phyloP scores from a whole-genome alignment of 306 rosid species.

The Castanea mollissima region DNA sequence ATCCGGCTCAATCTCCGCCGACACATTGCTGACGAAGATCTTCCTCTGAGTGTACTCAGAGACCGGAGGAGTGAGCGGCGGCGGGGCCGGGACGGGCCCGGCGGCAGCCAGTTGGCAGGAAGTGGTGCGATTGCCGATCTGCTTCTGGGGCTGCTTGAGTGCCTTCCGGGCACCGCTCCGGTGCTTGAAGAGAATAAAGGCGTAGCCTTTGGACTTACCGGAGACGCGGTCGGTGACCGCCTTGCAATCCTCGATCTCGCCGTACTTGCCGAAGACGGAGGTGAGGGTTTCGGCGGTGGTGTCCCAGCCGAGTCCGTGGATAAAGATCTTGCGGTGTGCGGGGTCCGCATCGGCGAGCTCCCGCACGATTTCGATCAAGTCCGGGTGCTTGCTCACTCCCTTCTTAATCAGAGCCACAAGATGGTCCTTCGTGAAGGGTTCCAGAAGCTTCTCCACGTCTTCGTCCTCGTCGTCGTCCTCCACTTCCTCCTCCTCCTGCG shows the following conservation, averaged over 20 bases:
- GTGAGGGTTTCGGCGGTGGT: conserved; percentile 58
- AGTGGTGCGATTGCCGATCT: conserved; percentile 49
- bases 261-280: conserved; percentile 46
- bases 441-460: conserved; percentile 63
- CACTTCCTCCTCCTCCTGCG: conserved; percentile 24
- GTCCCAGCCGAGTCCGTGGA: conserved; percentile 80
- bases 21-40: conserved; percentile 66
- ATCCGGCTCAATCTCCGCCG: conserved; percentile 46
- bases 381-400: conserved; percentile 52
- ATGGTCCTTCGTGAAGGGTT: conserved; percentile 71
- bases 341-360: conserved; percentile 71
- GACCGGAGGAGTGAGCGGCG: conserved; percentile 23
- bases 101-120: conserved; percentile 61
- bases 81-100: conserved; percentile 57
- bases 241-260: conserved; percentile 70
- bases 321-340: conserved; percentile 64
- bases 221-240: conserved; percentile 57
- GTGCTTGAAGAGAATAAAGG: conserved; percentile 63
- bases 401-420: conserved; percentile 47
- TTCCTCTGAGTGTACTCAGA: conserved; percentile 52
- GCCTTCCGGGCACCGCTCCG: conserved; percentile 54
- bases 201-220: conserved; percentile 70
- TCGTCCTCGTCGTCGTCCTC: conserved; percentile 50
- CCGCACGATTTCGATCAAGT: conserved; percentile 42
- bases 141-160: conserved; percentile 56